These are phyloP conservation scores for Orychophragmus violaceus DNA, from an alignment of 345 rosid genomes.

Conservation along the genomic window DNA sequence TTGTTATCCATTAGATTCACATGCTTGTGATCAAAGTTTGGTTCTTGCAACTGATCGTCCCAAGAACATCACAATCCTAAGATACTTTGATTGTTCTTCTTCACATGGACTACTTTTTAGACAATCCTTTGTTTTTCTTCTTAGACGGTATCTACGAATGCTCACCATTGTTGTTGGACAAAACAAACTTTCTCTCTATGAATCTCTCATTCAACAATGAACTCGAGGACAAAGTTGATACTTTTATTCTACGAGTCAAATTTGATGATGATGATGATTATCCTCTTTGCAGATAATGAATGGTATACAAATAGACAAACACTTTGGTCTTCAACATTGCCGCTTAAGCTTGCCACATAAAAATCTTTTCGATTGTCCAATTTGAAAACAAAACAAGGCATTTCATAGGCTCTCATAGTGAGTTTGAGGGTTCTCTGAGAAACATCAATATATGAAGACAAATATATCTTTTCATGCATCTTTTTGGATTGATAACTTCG, in stretches of 20 bases:
- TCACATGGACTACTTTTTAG: conserved; percentile 45
- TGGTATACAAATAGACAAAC: conserved; percentile 40
- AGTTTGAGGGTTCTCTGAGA: conserved; percentile 68
- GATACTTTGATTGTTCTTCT: conserved; percentile 43
- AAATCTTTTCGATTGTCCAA: conserved; percentile 47
- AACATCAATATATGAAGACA: conserved; percentile 28
- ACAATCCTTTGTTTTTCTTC: conserved; percentile 44
- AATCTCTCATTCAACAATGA: conserved; percentile 33
- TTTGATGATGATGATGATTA: conserved; percentile 15
- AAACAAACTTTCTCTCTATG: conserved; percentile 57
- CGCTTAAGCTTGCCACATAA: conserved; percentile 48
- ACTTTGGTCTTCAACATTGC: conserved; percentile 28
- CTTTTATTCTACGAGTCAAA: conserved; percentile 54
- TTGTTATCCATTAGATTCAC: conserved; percentile 31
- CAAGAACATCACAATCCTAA: conserved; percentile 39
- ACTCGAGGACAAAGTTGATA: conserved; percentile 44
- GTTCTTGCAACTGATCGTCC: conserved; percentile 38
- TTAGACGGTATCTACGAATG: conserved; percentile 26
- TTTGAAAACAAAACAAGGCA: conserved; percentile 57
- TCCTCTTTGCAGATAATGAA: conserved; percentile 41
- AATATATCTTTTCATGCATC: not conserved
- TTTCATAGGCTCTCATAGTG: conserved; percentile 43
- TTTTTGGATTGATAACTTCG: conserved; percentile 18
- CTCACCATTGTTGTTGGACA: conserved; percentile 41
- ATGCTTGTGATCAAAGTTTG: conserved; percentile 21